A percentile compares a stretch with the other conserved stretches of the same genome.
phyloP scores from a whole-genome alignment of 2,329 filamentous ascomycete species.

The Malbranchea zuffiana region DNA sequence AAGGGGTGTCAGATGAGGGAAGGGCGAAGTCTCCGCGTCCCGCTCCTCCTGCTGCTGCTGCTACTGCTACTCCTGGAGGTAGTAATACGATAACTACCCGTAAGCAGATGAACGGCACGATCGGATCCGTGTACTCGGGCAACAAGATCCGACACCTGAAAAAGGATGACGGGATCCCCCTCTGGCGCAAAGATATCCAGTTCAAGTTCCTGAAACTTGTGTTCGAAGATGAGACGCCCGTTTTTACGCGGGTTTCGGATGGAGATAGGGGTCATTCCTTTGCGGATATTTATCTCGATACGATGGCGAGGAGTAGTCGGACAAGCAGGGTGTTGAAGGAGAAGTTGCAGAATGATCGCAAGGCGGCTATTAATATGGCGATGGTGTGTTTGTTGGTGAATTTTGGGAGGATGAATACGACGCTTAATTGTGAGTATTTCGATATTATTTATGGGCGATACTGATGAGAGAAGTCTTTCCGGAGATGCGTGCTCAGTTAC shows the following conservation, averaged over 20 bases:
- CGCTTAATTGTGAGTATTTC: slow-evolving; percentile 68
- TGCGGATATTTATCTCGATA: slow-evolving; percentile 94
- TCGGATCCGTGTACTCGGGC: slow-evolving; percentile 55
- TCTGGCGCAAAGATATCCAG: slow-evolving; percentile 58
- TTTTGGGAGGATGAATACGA: slow-evolving; percentile 97
- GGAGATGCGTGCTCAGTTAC: slow-evolving; percentile 94
- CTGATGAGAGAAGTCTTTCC: slow-evolving; percentile 63
- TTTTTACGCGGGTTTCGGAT: slow-evolving; percentile 90
- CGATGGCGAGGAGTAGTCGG: slow-evolving; percentile 97
- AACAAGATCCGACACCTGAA: slow-evolving; percentile 58
- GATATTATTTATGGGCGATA: slow-evolving; percentile 4
- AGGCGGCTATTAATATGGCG: slow-evolving; percentile 92
- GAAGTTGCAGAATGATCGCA: slow-evolving; percentile 83
- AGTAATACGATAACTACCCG: slow-evolving; percentile 39
- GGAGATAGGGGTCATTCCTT: slow-evolving; percentile 63
- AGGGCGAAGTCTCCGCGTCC: not conserved
- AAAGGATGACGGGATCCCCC: slow-evolving; percentile 55
- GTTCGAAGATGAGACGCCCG: slow-evolving; percentile 50
- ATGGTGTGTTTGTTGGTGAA: slow-evolving; percentile 98
- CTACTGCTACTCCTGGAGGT: not conserved
- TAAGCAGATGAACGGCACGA: slow-evolving; percentile 54
- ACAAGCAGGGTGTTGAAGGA: slow-evolving; percentile 97
- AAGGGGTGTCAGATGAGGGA: not conserved
- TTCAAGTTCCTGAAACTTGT: slow-evolving; percentile 53
- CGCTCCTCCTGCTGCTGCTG: not conserved